Evolutionary conservation across 2,329 filamentous ascomycete species (phyloP), one percentile per base, ranked within the genome.

Genomic region (Chaetothyriales sp.): DNA sequence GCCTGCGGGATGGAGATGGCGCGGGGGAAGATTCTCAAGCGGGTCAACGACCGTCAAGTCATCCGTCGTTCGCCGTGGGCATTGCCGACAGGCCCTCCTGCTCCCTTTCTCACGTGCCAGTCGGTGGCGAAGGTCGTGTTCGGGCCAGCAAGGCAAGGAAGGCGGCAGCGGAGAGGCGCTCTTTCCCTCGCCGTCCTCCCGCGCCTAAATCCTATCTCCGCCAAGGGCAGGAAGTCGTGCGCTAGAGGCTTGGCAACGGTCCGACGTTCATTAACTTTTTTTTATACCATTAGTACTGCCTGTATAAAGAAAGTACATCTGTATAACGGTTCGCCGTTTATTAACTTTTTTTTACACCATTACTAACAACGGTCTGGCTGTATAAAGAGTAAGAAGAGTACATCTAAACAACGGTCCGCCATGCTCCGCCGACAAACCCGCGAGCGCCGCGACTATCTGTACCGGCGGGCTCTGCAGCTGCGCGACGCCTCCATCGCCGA

Each of bases 401-500:
- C 8, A 37, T 10, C 8, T 5, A 2, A 10, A 37, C 8, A 37
- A 37, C 29, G 13, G 10, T 40, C 13, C 13, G 33, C 29, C 33
- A 59, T 59, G 57, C 46, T 59, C 71, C 79, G 83, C 63, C 79
- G 83, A 75, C 83, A 88, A 76, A 82, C 83, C 56, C 81, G 86
- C 60, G 81, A 89, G 68, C 77, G 87, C 62, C 77, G 86, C 61
- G 87, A 94, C 66, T 94, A 97, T 68, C 81, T 98, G 62, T 94
- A 95, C 69, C 82, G 90, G 55, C 83, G 86, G 64, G 90, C 92
- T 40, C 77, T 95, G 53, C 83, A 88, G 19, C 78, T 95, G 44
- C 83, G 85, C 60, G 88, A 95, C 71, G 90, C 90, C 56, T 90
- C 95, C 64, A 94, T 94, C 58, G 86, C 85, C 52, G 87, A 94